A percentile compares a stretch with the other conserved stretches of the same genome.
These are phyloP conservation scores for Aspergillus candidus DNA, from an alignment of 2,329 filamentous ascomycete genomes.

Conservation along the genomic window DNA sequence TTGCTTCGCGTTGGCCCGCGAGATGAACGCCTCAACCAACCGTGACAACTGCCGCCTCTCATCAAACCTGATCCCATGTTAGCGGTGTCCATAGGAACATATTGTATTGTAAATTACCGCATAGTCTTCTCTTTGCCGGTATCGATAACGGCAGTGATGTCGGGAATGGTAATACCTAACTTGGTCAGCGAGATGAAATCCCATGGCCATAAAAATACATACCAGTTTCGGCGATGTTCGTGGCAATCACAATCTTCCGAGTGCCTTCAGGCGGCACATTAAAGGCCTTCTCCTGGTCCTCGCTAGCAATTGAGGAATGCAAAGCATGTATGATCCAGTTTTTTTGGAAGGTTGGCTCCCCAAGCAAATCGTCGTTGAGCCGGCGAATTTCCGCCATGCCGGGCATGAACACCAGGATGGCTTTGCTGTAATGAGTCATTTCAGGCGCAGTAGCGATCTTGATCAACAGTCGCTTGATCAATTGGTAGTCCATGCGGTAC, in stretches of 20 bases:
- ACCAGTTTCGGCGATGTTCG: slow-evolving; percentile 96
- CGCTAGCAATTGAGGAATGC: slow-evolving; percentile 90
- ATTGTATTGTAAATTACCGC: slow-evolving; percentile 37
- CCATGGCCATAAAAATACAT: slow-evolving; percentile 1
- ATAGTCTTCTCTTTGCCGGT: slow-evolving; percentile 96
- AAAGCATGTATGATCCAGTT: slow-evolving; percentile 84
- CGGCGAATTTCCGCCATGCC: slow-evolving; percentile 89
- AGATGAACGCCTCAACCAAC: slow-evolving; percentile 91
- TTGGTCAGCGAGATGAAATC: slow-evolving; percentile 4
- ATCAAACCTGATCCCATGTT: slow-evolving; percentile 60
- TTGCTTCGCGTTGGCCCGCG: slow-evolving; percentile 90
- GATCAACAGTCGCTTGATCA: slow-evolving; percentile 73
- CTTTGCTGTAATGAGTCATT: slow-evolving; percentile 71
- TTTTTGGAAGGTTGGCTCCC: slow-evolving; percentile 66
- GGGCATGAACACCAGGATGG: slow-evolving; percentile 89
- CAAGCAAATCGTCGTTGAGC: slow-evolving; percentile 76
- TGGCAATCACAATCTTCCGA: slow-evolving; percentile 91
- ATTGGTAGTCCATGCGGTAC: slow-evolving; percentile 82
- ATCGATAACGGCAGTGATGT: slow-evolving; percentile 94
- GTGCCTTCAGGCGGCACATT: slow-evolving; percentile 72
- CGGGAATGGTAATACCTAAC: slow-evolving; percentile 78
- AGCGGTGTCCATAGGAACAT: slow-evolving; percentile 7
- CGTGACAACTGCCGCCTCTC: slow-evolving; percentile 86
- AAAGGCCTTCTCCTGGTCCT: slow-evolving; percentile 94
- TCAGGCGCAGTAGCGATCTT: slow-evolving; percentile 65